phyloP scores from a whole-genome alignment of 2,329 filamentous ascomycete species.

The Ophiobolus disseminans region DNA sequence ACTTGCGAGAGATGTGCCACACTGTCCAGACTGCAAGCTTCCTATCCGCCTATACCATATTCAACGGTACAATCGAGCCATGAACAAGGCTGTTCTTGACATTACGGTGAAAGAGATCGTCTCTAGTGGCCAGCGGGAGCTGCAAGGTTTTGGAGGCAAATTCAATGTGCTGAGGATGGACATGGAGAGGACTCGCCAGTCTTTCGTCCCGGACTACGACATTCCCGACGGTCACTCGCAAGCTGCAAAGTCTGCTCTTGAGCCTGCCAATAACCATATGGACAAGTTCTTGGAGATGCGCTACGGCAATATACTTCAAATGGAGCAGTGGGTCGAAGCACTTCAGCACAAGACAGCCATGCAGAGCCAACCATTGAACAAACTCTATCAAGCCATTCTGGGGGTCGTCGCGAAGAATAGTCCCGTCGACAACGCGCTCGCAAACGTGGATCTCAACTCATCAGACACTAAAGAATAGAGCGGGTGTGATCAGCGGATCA shows the following conservation, averaged over 20 bases:
- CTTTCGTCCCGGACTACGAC: background rate
- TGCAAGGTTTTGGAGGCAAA: constrained; percentile 30
- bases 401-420: constrained; percentile 17
- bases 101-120: constrained; percentile 50
- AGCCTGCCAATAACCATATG: constrained; percentile 1
- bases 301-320: constrained; percentile 12
- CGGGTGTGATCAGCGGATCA: constrained; percentile 40
- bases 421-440: constrained; percentile 25
- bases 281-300: constrained; percentile 16
- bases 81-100: constrained; percentile 49
- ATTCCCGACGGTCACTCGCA: background rate
- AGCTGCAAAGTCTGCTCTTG: background rate
- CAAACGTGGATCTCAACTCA: constrained; percentile 22
- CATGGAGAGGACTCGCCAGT: constrained; percentile 21
- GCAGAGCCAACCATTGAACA: constrained; percentile 48
- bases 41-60: constrained; percentile 44
- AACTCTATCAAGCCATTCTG: constrained; percentile 49
- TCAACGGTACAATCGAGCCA: constrained; percentile 47
- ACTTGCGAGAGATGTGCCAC: constrained; percentile 32
- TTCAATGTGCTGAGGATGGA: constrained; percentile 22
- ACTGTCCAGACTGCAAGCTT: constrained; percentile 43
- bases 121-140: constrained; percentile 33
- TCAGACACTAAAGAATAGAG: constrained; percentile 18
- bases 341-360: constrained; percentile 32
- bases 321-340: constrained; percentile 23